A percentile compares a stretch with the other conserved stretches of the same genome.
phyloP scores from a whole-genome alignment of 2,329 filamentous ascomycete genomes.

The Aspergillus quadricinctus region DNA sequence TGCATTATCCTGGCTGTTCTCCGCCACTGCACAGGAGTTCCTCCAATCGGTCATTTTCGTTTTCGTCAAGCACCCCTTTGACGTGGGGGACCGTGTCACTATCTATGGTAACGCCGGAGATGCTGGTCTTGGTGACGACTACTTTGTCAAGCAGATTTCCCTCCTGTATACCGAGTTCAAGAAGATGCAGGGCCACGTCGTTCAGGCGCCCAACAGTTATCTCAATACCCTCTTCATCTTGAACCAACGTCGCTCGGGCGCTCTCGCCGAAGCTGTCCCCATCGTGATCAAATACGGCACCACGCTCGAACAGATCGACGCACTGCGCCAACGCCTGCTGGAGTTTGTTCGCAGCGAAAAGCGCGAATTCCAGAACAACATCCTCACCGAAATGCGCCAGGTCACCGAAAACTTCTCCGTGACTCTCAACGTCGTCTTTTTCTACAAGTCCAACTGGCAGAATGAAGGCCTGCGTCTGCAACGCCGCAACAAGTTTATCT shows the following conservation, averaged over 20 bases:
- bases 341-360: slow-evolving; percentile 82
- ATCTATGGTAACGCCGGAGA: slow-evolving; percentile 86
- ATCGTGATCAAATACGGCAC: slow-evolving; percentile 88
- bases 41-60: slow-evolving; percentile 92
- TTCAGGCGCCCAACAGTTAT: slow-evolving; percentile 91
- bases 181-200: slow-evolving; percentile 95
- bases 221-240: slow-evolving; percentile 92
- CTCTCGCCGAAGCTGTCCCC: slow-evolving; percentile 78
- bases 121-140: slow-evolving; percentile 78
- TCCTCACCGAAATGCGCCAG: slow-evolving; percentile 76
- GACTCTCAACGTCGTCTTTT: slow-evolving; percentile 89
- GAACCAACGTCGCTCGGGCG: slow-evolving; percentile 86
- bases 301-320: slow-evolving; percentile 74
- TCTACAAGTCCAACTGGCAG: slow-evolving; percentile 96
- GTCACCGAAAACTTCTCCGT: slow-evolving; percentile 81
- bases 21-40: slow-evolving; percentile 89
- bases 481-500: slow-evolving; percentile 90
- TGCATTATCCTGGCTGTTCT: slow-evolving; percentile 87
- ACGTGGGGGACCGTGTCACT: slow-evolving; percentile 88
- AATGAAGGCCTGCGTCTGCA: slow-evolving; percentile 87
- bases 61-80: slow-evolving; percentile 95
- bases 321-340: slow-evolving; percentile 71
- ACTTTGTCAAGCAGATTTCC: slow-evolving; percentile 92
- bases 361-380: slow-evolving; percentile 81
- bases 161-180: slow-evolving; percentile 96